Evolutionary conservation across 768 basidiomycete species (phyloP).

Genomic region (Leccinum truebloodii): DNA sequence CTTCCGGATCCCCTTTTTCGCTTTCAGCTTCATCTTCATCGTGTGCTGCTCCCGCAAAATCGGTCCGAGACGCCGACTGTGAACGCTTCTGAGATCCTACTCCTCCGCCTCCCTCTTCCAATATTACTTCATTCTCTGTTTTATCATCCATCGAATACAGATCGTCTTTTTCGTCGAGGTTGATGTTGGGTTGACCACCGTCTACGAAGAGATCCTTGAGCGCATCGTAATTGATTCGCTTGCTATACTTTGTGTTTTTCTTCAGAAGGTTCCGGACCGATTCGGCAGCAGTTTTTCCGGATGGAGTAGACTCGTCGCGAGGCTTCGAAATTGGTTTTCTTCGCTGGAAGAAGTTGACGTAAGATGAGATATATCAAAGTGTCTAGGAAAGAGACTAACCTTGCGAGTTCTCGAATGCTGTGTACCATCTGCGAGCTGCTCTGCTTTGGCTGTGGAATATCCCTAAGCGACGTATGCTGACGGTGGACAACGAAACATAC

Average conservation of each 20-base stretch:
- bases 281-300: conserved; percentile 36
- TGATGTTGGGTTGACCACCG: conserved; percentile 20
- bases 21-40: conserved; percentile 33
- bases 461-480: conserved; percentile 43
- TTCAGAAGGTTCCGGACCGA: conserved; percentile 57
- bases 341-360: conserved; percentile 44
- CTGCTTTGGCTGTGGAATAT: conserved; percentile 64
- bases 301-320: conserved; percentile 68
- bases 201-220: conserved; percentile 77
- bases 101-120: conserved; percentile 43
- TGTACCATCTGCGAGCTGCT: conserved; percentile 45
- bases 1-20: conserved; percentile 42
- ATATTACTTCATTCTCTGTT: conserved; percentile 40
- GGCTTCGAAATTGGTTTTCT: conserved; percentile 68
- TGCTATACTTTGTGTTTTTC: conserved; percentile 87
- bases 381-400: conserved; percentile 60
- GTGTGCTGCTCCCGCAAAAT: conserved; percentile 5
- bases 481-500: conserved; percentile 32
- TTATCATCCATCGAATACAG: conserved; percentile 58
- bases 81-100: conserved; percentile 35
- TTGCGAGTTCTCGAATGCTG: conserved; percentile 64
- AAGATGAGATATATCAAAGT: conserved; percentile 19
- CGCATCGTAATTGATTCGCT: conserved; percentile 92
- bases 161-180: conserved; percentile 45
- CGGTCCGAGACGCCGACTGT: conserved; percentile 25